These are phyloP conservation scores for Gypsophila paniculata DNA, from an alignment of 179 eudicot species.

Conservation along the genomic window DNA sequence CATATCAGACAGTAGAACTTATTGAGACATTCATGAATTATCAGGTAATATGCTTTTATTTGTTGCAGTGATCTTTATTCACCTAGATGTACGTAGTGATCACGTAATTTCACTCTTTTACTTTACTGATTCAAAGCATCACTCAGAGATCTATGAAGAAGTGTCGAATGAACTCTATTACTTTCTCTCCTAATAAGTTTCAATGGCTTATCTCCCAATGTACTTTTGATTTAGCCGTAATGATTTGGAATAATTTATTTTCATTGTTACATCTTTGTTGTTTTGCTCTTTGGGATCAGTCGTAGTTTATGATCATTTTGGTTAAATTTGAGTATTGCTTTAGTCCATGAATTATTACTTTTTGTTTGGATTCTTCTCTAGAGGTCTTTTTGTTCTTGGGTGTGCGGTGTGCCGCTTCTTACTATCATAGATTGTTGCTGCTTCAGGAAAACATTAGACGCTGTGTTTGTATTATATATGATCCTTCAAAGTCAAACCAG, in stretches of 20 bases:
- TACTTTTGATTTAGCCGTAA: no score
- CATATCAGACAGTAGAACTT: conserved; percentile 84
- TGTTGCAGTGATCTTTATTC: no score
- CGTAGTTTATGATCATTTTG: no score
- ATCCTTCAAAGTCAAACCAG: conserved; percentile 93
- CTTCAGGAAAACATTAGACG: conserved; percentile 95
- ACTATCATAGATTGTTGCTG: conserved; percentile 22
- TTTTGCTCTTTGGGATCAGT: background rate
- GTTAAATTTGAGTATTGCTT: background rate
- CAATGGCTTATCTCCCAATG: background rate
- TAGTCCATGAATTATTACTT: background rate
- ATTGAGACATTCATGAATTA: conserved; percentile 99
- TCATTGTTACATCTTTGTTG: background rate
- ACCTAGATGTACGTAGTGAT: no score
- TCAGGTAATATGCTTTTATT: conserved; percentile 46
- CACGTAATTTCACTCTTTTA: background rate
- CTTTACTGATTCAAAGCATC: background rate
- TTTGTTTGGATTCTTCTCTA: background rate
- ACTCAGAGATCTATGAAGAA: background rate
- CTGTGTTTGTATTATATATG: conserved; percentile 94
- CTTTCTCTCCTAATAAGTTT: background rate
- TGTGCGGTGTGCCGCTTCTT: conserved; percentile 4
- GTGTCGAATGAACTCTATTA: background rate
- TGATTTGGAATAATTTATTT: background rate
- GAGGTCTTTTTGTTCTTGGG: no score